phyloP scores from a whole-genome alignment of 441 rosid species.

The Pelargonium fulgidum region DNA sequence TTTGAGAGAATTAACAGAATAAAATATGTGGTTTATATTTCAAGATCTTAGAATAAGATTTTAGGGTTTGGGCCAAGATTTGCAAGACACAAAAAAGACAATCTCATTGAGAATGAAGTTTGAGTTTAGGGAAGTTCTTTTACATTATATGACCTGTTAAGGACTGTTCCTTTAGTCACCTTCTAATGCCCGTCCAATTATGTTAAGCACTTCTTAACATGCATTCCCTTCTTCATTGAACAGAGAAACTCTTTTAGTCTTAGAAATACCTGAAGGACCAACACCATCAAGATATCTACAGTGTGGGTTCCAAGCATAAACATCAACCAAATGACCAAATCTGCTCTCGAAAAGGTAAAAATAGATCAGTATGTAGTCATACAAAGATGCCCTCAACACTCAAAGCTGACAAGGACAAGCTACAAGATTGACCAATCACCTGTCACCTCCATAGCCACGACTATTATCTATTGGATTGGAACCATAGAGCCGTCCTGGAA shows the following conservation, averaged over 20 bases:
- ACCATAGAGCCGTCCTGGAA: constrained; percentile 94
- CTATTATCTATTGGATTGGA: constrained; percentile 67
- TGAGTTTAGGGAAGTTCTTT: constrained; percentile 15
- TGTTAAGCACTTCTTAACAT: neutral
- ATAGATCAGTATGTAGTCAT: neutral
- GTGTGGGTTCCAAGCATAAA: constrained; percentile 86
- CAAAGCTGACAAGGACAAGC: constrained; percentile 5
- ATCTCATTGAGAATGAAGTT: constrained; percentile 18
- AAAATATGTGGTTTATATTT: constrained; percentile 16
- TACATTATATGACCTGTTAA: neutral
- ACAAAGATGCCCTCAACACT: neutral
- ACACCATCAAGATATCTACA: constrained; percentile 80
- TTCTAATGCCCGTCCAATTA: constrained; percentile 10
- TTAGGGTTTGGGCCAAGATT: constrained; percentile 15
- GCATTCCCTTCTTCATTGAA: neutral
- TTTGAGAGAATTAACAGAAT: constrained; percentile 9
- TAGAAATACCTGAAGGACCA: constrained; percentile 76
- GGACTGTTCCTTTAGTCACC: constrained; percentile 14
- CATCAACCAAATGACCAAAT: constrained; percentile 84
- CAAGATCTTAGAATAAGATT: constrained; percentile 19
- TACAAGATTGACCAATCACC: constrained; percentile 34
- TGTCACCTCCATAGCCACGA: constrained; percentile 89
- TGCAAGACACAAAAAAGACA: constrained; percentile 15
- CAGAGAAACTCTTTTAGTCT: constrained; percentile 6
- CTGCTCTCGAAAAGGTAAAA: constrained; percentile 33